These are phyloP conservation scores for Blumeria hordei DNA, from an alignment of 2,329 filamentous ascomycete genomes.

Conservation along the genomic window DNA sequence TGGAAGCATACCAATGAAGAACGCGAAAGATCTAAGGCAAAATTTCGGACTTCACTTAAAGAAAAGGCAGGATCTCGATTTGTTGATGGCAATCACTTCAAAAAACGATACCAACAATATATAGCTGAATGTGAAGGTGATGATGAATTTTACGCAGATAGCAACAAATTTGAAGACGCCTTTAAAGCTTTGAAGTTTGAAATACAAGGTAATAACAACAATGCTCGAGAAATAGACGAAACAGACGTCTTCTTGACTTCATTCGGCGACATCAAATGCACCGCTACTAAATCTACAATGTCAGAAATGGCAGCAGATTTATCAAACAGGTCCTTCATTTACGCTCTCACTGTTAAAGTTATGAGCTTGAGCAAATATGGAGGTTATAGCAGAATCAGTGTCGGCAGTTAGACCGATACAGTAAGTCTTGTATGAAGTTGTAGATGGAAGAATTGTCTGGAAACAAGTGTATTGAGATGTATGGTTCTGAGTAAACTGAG, in stretches of 20 bases:
- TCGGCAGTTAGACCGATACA: no score
- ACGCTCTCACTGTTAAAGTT: no score
- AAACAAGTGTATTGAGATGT: no score
- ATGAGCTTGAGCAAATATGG: no score
- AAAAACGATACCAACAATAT: background rate
- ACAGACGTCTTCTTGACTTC: background rate
- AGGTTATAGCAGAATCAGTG: no score
- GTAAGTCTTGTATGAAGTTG: no score
- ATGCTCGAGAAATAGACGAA: background rate
- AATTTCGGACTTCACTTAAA: background rate
- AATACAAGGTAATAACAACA: background rate
- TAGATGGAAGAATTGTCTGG: no score
- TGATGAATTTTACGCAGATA: background rate
- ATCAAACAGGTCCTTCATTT: no score
- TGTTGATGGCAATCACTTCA: background rate
- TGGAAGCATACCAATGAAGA: conserved; percentile 1
- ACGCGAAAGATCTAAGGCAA: background rate
- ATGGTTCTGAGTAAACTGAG: no score
- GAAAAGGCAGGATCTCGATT: background rate
- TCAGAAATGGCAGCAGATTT: no score
- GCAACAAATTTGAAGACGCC: background rate
- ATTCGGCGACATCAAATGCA: background rate
- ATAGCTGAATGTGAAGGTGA: background rate
- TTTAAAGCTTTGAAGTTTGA: background rate
- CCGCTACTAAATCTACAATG: no score